These are phyloP conservation scores for Mycena polygramma DNA, from an alignment of 768 basidiomycete species.

Conservation along the genomic window DNA sequence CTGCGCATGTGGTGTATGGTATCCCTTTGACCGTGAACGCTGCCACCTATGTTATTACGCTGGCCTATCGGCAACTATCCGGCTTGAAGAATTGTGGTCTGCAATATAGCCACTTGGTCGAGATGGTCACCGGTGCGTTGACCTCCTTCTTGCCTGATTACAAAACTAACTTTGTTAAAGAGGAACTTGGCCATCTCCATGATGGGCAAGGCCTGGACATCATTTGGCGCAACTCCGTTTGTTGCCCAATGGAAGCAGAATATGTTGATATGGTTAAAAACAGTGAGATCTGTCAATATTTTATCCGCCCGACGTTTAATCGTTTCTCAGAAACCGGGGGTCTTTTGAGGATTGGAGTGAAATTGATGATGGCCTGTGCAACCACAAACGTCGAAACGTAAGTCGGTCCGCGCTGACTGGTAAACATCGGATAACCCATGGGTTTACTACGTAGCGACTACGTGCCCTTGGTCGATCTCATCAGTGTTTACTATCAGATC, in stretches of 20 bases:
- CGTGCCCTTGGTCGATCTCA: neutral
- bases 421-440: neutral
- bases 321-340: neutral
- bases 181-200: neutral
- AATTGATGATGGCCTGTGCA: neutral
- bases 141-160: neutral
- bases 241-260: slow-evolving; percentile 5
- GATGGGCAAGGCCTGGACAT: slow-evolving; percentile 7
- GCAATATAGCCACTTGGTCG: slow-evolving; percentile 5
- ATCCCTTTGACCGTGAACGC: slow-evolving; percentile 7
- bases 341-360: slow-evolving; percentile 4
- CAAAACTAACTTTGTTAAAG: neutral
- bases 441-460: slow-evolving; percentile 1
- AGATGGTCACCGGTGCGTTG: neutral
- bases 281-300: neutral
- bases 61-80: neutral
- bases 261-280: slow-evolving; percentile 1
- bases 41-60: neutral
- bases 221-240: slow-evolving; percentile 3
- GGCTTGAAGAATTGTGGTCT: neutral
- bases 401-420: neutral
- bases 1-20: neutral
- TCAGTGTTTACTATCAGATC: neutral
- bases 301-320: neutral
- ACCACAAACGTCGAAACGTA: neutral